Conservation (phyloP, 2,329 filamentous ascomycete species). For the Sphaerostilbella broomeana region DNA sequence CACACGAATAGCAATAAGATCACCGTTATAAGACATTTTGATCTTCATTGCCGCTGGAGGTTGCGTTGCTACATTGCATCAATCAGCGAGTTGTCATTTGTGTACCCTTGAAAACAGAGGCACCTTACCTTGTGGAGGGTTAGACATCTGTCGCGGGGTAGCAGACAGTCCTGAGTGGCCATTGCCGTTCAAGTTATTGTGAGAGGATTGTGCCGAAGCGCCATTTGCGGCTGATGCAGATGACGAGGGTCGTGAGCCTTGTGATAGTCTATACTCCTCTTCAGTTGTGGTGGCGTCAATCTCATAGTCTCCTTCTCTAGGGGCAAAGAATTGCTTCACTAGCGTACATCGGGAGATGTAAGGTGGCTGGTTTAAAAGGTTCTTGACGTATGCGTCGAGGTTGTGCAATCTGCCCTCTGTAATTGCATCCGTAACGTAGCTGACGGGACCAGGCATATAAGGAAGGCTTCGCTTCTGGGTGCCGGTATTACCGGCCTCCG, state of each 20-base stretch:
- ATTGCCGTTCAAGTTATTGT: conserved; percentile 54
- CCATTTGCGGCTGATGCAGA: conserved; percentile 54
- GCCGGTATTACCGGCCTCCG: conserved; percentile 82
- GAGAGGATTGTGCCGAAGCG: conserved; percentile 59
- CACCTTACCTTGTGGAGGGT: conserved; percentile 31
- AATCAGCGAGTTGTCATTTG: background rate
- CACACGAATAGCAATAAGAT: conserved; percentile 86
- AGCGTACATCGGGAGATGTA: conserved; percentile 81
- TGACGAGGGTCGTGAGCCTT: conserved; percentile 61
- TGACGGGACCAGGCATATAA: conserved; percentile 97
- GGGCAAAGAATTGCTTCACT: conserved; percentile 85
- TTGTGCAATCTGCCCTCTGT: conserved; percentile 89
- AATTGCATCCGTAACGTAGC: conserved; percentile 96
- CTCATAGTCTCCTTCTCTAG: conserved; percentile 86
- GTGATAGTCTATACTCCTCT: conserved; percentile 72
- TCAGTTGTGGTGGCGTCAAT: conserved; percentile 70
- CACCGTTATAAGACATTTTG: conserved; percentile 89
- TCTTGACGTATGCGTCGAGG: conserved; percentile 91
- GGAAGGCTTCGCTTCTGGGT: conserved; percentile 75
- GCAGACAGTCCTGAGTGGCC: conserved; percentile 49
- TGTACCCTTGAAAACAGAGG: too few relatives aligned
- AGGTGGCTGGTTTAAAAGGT: conserved; percentile 71
- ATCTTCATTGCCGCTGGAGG: conserved; percentile 61
- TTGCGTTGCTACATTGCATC: conserved; percentile 24
- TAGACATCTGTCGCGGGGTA: conserved; percentile 39